Evolutionary conservation across 2,329 filamentous ascomycete species (phyloP), one percentile per base, ranked within the genome.

Genomic region (Colletotrichum sp.): DNA sequence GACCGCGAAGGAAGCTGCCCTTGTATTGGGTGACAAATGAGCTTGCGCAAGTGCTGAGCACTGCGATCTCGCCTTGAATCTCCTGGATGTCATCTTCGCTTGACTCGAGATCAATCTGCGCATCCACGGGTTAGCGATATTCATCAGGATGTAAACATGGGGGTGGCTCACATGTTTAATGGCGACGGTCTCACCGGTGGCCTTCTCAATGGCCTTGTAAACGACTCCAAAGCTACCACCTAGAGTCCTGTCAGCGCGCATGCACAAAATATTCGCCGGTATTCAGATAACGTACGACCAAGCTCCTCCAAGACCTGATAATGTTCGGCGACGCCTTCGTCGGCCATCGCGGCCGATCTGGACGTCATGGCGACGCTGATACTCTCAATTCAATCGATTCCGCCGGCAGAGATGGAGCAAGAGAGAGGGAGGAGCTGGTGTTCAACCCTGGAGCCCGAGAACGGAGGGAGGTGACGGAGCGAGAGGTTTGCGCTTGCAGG

Each of bases 71-170:
- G 82, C 98, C 96, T 81, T 99, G 96, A 74, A 99, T 99, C 83
- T 99, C 97, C 84, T 96, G 94, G 75, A 99, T 98, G 83, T 99
- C 97, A 87, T 99, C 97, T 85, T 98, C 96, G 88, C 96, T 99
- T 74, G 96, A 98, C 87, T 99, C 97, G 82, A 99, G 95, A 85
- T 99, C 97, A 84, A 99, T 99, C 96, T 99, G 84, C 52, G 26
- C 60, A 59, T 52, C 43, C 26, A 48, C 24, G 13, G 39, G 48
- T 59, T 9, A 64, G 24, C 9, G 32, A 26, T 43, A 10, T 64
- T 24, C 15, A 18, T 21, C 16, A 24, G 28, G 24, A 6, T 30
- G 48, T 15, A 18, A 13, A 26, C 57, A 43, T 52, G n/a, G 32
- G 57, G 61, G n/a, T 16, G 32, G 86, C 94, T 82, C 89, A 97